These are phyloP conservation scores for Coemansia biformis DNA, from an alignment of 192 early-diverging fungal genomes.

Conservation along the genomic window DNA sequence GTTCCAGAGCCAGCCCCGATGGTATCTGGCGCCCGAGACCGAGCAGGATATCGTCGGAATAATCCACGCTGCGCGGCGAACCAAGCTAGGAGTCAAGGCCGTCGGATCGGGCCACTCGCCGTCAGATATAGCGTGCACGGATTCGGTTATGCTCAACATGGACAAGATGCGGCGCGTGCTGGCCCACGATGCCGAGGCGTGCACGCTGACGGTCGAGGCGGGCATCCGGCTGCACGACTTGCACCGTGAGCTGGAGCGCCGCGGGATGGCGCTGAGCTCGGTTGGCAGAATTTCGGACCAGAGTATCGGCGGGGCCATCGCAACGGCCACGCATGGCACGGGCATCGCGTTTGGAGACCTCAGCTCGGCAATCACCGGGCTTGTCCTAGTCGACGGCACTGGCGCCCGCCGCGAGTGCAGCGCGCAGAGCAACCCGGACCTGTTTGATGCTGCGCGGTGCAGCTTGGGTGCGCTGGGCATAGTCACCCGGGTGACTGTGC, in stretches of 20 bases:
- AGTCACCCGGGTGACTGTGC: conserved; percentile 60
- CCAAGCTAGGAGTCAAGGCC: conserved; percentile 55
- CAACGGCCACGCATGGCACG: conserved; percentile 69
- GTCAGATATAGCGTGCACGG: conserved; percentile 65
- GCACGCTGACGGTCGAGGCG: conserved; percentile 57
- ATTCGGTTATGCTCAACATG: conserved; percentile 64
- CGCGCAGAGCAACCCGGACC: conserved; percentile 33
- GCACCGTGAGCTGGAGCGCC: conserved; percentile 52
- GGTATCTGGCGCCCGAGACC: conserved; percentile 56
- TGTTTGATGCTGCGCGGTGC: conserved; percentile 66
- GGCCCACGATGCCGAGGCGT: conserved; percentile 40
- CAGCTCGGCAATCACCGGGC: conserved; percentile 51
- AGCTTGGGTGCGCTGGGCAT: conserved; percentile 65
- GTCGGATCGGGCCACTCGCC: conserved; percentile 71
- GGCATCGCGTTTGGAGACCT: conserved; percentile 59
- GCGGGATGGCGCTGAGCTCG: conserved; percentile 60
- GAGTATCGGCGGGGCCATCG: conserved; percentile 64
- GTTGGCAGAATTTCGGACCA: conserved; percentile 73
- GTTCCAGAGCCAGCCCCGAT: conserved; percentile 53
- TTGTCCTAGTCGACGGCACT: conserved; percentile 60
- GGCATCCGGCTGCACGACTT: conserved; percentile 62
- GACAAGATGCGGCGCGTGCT: conserved; percentile 58
- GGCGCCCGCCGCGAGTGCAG: conserved; percentile 54
- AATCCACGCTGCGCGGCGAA: conserved; percentile 21
- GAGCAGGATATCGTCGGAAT: conserved; percentile 62